Evolutionary conservation across 192 early-diverging fungal genomes (phyloP).

Genomic region (Ramicandelaber brevisporus): DNA sequence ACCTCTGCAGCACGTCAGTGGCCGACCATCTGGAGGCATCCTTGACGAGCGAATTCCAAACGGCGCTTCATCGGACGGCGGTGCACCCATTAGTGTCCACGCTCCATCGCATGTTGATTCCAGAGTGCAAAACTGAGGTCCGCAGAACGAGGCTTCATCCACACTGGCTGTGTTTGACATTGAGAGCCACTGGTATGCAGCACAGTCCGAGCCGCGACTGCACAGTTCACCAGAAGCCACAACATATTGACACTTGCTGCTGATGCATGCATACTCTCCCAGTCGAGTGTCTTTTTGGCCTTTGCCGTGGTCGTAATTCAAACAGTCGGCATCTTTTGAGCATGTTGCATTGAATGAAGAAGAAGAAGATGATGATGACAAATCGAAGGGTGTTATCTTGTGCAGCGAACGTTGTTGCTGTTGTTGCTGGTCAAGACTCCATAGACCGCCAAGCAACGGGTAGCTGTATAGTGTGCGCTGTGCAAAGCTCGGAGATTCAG

Average conservation of each 20-base stretch:
- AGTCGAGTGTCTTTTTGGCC: too few species aligned
- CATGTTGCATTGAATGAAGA: too few species aligned
- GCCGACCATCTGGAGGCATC: conserved; percentile 5
- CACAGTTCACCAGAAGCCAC: conserved; percentile 31
- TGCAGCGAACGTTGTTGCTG: too few species aligned
- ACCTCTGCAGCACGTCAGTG: conserved; percentile 24
- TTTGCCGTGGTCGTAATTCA: too few species aligned
- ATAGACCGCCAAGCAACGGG: too few species aligned
- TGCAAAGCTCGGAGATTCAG: too few species aligned
- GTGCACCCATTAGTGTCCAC: conserved; percentile 22
- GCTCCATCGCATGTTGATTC: conserved; percentile 31
- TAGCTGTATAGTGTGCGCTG: too few species aligned
- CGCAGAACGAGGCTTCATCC: conserved; percentile 12
- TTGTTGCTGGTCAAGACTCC: too few species aligned
- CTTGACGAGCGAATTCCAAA: conserved; percentile 8
- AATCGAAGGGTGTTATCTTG: too few species aligned
- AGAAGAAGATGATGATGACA: too few species aligned
- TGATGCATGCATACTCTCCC: conserved; percentile 29
- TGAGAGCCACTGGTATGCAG: conserved; percentile 15
- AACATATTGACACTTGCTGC: conserved; percentile 23
- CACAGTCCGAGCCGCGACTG: conserved; percentile 18
- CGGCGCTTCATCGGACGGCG: conserved; percentile 5
- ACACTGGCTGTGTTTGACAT: conserved; percentile 5
- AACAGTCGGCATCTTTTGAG: conserved; percentile 1
- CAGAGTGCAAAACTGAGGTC: conserved; percentile 24